Conservation (phyloP, 257 asterid genomes). For the Oldenlandia corymbosa region DNA sequence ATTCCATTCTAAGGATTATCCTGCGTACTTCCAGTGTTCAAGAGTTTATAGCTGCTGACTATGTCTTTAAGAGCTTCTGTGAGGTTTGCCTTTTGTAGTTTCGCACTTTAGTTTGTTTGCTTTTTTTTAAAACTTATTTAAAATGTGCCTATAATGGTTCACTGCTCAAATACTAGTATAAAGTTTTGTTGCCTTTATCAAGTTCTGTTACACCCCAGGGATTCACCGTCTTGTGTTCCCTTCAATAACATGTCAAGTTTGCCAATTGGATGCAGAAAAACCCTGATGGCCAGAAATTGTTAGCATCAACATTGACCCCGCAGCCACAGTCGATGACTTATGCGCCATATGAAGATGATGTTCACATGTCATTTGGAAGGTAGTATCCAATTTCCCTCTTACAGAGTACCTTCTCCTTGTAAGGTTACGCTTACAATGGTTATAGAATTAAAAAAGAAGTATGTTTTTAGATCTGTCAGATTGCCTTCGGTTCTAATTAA, state of each 20-base stretch:
- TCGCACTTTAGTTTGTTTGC: slow-evolving; percentile 12
- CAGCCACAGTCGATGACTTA: slow-evolving; percentile 60
- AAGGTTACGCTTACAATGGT: background rate
- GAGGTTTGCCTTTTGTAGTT: slow-evolving; percentile 59
- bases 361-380: slow-evolving; percentile 97
- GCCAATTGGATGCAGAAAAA: slow-evolving; percentile 49
- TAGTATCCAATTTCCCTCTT: slow-evolving; percentile 11
- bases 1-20: slow-evolving; percentile 72
- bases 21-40: slow-evolving; percentile 78
- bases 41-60: slow-evolving; percentile 82
- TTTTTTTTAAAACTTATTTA: background rate
- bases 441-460: background rate
- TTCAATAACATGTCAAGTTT: slow-evolving; percentile 3
- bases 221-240: slow-evolving; percentile 4
- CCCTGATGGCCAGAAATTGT: slow-evolving; percentile 84
- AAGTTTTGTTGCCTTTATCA: background rate
- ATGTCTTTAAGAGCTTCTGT: slow-evolving; percentile 76
- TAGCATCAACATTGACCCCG: slow-evolving; percentile 80
- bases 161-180: background rate
- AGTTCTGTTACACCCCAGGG: background rate
- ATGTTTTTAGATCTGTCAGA: background rate
- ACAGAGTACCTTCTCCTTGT: background rate
- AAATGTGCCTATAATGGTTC: background rate
- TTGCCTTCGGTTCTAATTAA: background rate
- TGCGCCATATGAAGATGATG: slow-evolving; percentile 80